Base-by-base conservation (phyloP, 2,329 filamentous ascomycete species). In the Rhinocladiella mackenziei region DNA sequence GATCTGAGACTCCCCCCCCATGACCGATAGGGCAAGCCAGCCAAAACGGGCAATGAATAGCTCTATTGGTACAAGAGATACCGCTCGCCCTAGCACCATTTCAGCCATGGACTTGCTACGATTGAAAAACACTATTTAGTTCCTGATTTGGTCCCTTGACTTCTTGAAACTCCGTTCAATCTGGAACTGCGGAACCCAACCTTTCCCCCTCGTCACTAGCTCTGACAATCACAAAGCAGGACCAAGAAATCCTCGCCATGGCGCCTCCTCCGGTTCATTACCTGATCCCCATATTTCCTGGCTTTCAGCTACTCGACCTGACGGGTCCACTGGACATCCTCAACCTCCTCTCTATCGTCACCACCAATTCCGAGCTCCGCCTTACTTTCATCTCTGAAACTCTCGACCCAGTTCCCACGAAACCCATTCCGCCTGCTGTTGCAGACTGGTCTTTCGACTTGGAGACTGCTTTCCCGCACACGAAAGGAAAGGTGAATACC, bases 311-410 rank as follows among this genome's bases (percentile, higher is more conserved):
- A 14, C 57, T 69, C 4, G 66, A 71, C 42, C 62, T 60, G 30
- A 66, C 68, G 38, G 73, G 72, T 4, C 73, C 72, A 5, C 58
- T 76, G 10, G 70, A 75, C 48, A 65, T 67, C 50, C 61, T 76
- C 17, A 70, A 62, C 42, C 31, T 56, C 4, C 51, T 63, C 32
- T 56, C 60, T 4, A 44, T 39, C n/a, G 49, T 10, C 31, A 9
- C 43, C 58, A 2, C 33, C 9, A 45, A 43, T n/a, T 29, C 31
- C 14, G 31, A 55, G 1, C 49, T 68, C 8, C 53, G 57, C n/a
- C 38, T 67, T 5, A 56, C 47, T 14, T 42, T 53, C 20, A 38
- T 65, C 32, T 55, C 61, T 5, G 52, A 60, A 14, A 62, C 54
- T 6, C 48, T 65, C 2, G 58, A 62, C 15, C 60, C 64, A 2